Evolutionary conservation across 2,329 filamentous ascomycete species (phyloP).

Genomic region (Pseudonectria foliicola): DNA sequence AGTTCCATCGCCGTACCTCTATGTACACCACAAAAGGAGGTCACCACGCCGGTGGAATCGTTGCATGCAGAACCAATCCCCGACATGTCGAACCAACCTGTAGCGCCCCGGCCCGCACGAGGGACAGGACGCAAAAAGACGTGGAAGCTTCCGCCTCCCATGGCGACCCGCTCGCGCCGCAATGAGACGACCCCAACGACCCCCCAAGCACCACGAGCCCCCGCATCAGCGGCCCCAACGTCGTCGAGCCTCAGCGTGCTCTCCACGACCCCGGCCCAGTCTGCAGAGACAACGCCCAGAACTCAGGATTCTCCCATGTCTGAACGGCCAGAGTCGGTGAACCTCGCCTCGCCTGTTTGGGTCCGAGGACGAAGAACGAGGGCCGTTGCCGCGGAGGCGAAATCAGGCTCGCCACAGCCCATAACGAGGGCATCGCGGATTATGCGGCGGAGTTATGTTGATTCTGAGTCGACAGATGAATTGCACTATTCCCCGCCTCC

Average conservation of each 20-base stretch:
- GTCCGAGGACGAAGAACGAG: conserved; percentile 13
- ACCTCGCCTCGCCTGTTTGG: conserved; percentile 17
- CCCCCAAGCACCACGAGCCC: conserved; percentile 12
- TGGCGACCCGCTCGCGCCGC: conserved; percentile 19
- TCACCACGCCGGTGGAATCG: too few species aligned
- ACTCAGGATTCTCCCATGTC: conserved; percentile 26
- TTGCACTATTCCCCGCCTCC: conserved; percentile 35
- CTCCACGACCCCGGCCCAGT: conserved; percentile 32
- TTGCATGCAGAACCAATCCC: background rate
- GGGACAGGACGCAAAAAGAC: conserved; percentile 8
- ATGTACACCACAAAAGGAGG: too few species aligned
- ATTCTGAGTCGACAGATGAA: conserved; percentile 43
- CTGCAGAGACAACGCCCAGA: conserved; percentile 29
- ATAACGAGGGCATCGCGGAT: conserved; percentile 13
- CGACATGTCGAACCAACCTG: background rate
- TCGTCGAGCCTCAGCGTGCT: conserved; percentile 35
- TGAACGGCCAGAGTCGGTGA: conserved; percentile 14
- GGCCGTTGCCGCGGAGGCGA: conserved; percentile 9
- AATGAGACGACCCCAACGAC: conserved; percentile 15
- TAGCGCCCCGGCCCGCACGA: conserved; percentile 3
- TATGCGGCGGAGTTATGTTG: conserved; percentile 21
- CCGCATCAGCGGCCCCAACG: conserved; percentile 10
- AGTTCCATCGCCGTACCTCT: conserved; percentile 6
- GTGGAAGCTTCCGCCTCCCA: conserved; percentile 15
- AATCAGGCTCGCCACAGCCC: conserved; percentile 23